Base-by-base conservation (phyloP, 192 early-diverging fungal genomes). In the Chytriomyces hyalinus region DNA sequence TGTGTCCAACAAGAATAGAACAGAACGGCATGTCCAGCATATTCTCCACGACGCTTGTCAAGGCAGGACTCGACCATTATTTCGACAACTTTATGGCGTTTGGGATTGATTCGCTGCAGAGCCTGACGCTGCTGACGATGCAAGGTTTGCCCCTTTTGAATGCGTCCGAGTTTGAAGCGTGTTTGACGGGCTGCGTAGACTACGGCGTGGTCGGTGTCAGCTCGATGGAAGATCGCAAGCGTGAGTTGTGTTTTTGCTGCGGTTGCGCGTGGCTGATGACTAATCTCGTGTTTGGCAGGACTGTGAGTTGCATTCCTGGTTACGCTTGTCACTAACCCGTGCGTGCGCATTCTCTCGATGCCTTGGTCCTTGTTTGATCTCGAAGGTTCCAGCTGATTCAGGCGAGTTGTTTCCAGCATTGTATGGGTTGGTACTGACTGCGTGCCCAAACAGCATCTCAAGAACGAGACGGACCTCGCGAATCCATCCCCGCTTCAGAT, bases 91-190 rank as follows among this genome's bases (percentile, higher is more conserved):
- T 89, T 11, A 78, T 84, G 22, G 75, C 78, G 3, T 85, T 82
- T 49, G 87, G 87, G 3, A 81, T 89, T 20, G 79, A 80, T 64
- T 78, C 77, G 22, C 75, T 94, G 7, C 91, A 94, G 51, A 81
- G 87, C 46, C 82, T 94, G 26, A 63, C 80, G 74, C 82, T 92
- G 85, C 83, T 95, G 65, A 92, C 90, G n/a, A 94, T 95, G 92
- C 92, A 93, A 72, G 92, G 92, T 69, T 84, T 84, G 70, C 82
- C 80, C 50, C 75, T n/a, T 24, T 36, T 36, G 36, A 36, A 36
- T 36, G 36, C 36, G 36, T 0, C 63, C 47, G 17, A 17, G 47
- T 49, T 68, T 10, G 13, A 47, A 64, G 20, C 28, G 43, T 13
- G 11, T 66, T 11, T 47, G 11, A 60, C 62, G 57, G 20, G 66